Base-by-base conservation (phyloP, 2,329 filamentous ascomycete genomes). In the Alternaria panax region DNA sequence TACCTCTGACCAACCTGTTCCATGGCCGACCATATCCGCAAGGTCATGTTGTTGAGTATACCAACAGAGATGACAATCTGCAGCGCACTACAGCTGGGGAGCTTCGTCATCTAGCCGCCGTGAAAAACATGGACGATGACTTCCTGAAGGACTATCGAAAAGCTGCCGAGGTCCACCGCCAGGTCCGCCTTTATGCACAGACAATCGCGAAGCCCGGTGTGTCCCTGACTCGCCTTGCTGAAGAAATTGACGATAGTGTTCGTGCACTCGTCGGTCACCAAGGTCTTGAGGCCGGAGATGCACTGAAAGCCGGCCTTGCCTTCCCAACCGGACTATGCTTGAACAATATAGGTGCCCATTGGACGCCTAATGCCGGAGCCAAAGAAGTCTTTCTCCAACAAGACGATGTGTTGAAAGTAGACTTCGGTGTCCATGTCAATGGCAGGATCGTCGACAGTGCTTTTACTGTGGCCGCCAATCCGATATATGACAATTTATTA, bases 331-430 rank as follows among this genome's bases (percentile, higher is more conserved):
- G 92, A 38, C 81, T 96, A 45, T 92, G 90, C 73, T 81, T 95
- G 64, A 93, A 96, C 80, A 87, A 95, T 73, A 89, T 91, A 67
- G 92, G 90, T 3, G 92, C 92, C 2, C 92, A 96, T 78, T 96
- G 90, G 79, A 93, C 89, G 6, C 92, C 92, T 4, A 96, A 95
- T 76, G 87, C 90, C 2, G 92, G 92, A 51, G 93, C 92, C 77
- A 96, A 93, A 77, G 92, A 92, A 62, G 85, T 86, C 64, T 78
- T 93, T 32, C 81, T 95, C 59, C 82, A 90, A 72, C 77, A 89
- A 62, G 85, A 87, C 62, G 91, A 96, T 74, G 91, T 96, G 9
- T 85, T 91, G 83, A 90, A 88, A 71, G 84, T 91, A 27, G 89
- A 91, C 75, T 90, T 91, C 64, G 89, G 89, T 28, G 88, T 90